A percentile compares a stretch with the other conserved stretches of the same genome.
Evolutionary conservation across 495 filamentous ascomycete genomes (phyloP).

Genomic region (Penicillium argentinense): DNA sequence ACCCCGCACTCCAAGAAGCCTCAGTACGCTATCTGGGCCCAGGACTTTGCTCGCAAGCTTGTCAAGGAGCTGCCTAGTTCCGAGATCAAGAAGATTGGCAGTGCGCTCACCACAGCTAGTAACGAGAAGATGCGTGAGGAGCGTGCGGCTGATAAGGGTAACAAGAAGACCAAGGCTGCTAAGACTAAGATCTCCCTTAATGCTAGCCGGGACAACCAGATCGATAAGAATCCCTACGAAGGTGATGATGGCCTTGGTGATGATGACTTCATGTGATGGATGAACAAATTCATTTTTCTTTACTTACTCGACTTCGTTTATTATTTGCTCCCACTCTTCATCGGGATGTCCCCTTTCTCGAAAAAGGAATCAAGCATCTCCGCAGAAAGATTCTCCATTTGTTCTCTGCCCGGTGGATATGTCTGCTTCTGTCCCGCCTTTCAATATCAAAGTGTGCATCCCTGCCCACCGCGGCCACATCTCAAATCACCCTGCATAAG

Average conservation of each 20-base stretch:
- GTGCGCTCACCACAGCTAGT: slow-evolving; percentile 74
- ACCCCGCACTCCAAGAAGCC: slow-evolving; percentile 76
- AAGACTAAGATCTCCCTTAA: slow-evolving; percentile 89
- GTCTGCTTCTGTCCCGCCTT: too few relatives aligned
- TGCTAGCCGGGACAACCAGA: slow-evolving; percentile 62
- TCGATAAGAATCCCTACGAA: slow-evolving; percentile 74
- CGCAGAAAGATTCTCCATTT: too few relatives aligned
- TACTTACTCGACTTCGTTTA: slow-evolving; percentile 8
- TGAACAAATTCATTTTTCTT: slow-evolving; percentile 7
- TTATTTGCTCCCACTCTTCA: slow-evolving; percentile 9
- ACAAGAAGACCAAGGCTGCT: slow-evolving; percentile 92
- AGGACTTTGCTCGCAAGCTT: slow-evolving; percentile 86
- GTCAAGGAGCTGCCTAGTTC: slow-evolving; percentile 83
- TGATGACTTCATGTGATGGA: slow-evolving; percentile 67
- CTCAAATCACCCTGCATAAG: background rate
- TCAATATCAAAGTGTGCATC: background rate
- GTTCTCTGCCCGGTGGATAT: too few relatives aligned
- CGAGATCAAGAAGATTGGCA: slow-evolving; percentile 94
- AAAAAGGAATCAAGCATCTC: too few relatives aligned
- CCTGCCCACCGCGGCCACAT: too few relatives aligned
- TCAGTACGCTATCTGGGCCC: slow-evolving; percentile 83
- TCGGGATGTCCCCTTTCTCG: background rate
- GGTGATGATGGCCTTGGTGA: slow-evolving; percentile 76
- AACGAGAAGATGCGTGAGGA: slow-evolving; percentile 99
- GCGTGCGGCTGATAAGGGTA: slow-evolving; percentile 89